Evolutionary conservation across 2,329 filamentous ascomycete genomes (phyloP), one percentile per base, ranked within the genome.

Genomic region (Penicillium crustosum): DNA sequence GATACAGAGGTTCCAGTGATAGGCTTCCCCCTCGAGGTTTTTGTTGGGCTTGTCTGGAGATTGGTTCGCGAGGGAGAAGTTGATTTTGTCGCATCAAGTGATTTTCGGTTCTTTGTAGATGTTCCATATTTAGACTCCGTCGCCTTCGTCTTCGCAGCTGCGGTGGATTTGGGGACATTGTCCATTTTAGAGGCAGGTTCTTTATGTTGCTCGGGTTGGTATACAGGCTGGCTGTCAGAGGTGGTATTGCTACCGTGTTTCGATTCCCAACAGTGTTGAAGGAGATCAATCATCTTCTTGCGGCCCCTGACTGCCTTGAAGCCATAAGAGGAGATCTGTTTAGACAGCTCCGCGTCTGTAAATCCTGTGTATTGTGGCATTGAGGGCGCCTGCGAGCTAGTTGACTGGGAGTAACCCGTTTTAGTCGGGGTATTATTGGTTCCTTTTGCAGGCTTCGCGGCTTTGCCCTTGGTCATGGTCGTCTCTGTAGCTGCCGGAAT

Each of bases 291-390:
- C 87, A 90, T 91, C 9, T 85, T 84, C 49, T 82, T 79, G 19
- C 89, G 82, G 55, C 79, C 84, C 69, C 87, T 90, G 31, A 92
- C 77, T 1, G 86, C 78, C 68, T 92, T 93, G 74, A 93, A 92
- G 0, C 88, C 88, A 66, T 86, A 91, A 0, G 79, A 78, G 6
- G 81, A 76, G 44, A 93, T 76, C 66, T 88, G 82, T 55, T 81
- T 83, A 3, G 84, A 77, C 17, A 93, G 76, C 57, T 89, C 83
- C 9, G 79, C 74, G 60, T 88, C 86, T 3, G 86, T 86, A 58
- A 84, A 86, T 0, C 82, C 73, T 41, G 83, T 80, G 59, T 83
- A 92, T 12, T 83, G 81, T 2, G 89, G 88, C 48, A 77, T 79
- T 44, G 59, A 43, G 23, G 60, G 59, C 6, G 19, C 52, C 29